A percentile compares a stretch with the other conserved stretches of the same genome.
phyloP scores from a whole-genome alignment of 306 rosid genomes.

The Lotus japonicus region DNA sequence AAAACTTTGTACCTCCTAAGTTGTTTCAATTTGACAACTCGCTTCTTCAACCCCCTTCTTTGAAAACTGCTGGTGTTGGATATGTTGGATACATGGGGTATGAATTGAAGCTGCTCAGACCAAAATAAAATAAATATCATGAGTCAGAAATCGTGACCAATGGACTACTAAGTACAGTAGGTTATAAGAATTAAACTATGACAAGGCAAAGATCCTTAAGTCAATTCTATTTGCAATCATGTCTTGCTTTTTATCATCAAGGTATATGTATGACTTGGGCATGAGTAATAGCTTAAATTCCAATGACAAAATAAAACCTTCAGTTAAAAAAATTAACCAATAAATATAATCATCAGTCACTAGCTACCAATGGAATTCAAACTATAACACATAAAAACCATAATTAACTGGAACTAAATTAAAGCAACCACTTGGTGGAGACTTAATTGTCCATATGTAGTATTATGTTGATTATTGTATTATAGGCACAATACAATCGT shows the following conservation, averaged over 20 bases:
- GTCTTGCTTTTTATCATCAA: too few species aligned
- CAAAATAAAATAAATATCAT: constrained; percentile 20
- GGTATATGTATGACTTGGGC: too few species aligned
- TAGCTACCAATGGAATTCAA: too few species aligned
- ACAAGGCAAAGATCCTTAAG: too few species aligned
- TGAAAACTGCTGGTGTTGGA: constrained; percentile 34
- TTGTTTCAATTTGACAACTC: constrained; percentile 22
- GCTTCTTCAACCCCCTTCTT: constrained; percentile 42
- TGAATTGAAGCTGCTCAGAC: constrained; percentile 55
- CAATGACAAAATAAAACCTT: too few species aligned
- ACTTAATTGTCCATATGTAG: not conserved
- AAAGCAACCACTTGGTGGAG: not conserved
- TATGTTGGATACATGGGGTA: constrained; percentile 55
- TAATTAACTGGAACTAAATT: not conserved
- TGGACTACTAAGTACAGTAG: too few species aligned
- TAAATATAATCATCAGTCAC: too few species aligned
- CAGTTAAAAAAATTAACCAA: too few species aligned
- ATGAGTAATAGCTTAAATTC: too few species aligned
- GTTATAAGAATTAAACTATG: too few species aligned
- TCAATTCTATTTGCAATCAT: too few species aligned
- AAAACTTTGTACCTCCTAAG: constrained; percentile 33
- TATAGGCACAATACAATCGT: not conserved
- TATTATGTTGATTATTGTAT: not conserved
- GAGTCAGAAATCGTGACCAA: not conserved
- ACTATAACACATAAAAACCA: not conserved